A percentile compares a stretch with the other conserved stretches of the same genome.
Conservation (phyloP, 441 rosid genomes). For the Arabidopsis lyrata region DNA sequence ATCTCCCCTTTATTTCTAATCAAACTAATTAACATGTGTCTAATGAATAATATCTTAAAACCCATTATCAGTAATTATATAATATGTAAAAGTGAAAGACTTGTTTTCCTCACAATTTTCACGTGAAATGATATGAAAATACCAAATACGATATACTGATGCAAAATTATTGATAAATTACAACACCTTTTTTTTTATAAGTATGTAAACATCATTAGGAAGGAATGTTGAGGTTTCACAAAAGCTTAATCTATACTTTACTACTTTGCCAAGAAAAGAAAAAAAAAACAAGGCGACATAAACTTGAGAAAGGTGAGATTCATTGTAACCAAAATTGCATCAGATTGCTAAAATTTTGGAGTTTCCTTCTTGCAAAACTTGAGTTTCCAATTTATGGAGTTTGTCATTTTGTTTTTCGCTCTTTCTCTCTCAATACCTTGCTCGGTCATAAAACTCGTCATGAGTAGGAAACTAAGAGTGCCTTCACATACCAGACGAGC, state of each 20-base stretch:
- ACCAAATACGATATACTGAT: not conserved
- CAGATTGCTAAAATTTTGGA: too few relatives aligned
- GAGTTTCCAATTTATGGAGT: too few relatives aligned
- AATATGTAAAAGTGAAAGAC: not conserved
- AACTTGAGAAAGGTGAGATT: too few relatives aligned
- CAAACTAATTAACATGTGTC: conserved; percentile 8
- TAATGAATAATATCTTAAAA: not conserved
- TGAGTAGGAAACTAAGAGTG: not conserved
- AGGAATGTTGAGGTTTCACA: too few relatives aligned
- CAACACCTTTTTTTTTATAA: not conserved
- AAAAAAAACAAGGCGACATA: too few relatives aligned
- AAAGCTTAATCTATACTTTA: too few relatives aligned
- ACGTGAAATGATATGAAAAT: not conserved
- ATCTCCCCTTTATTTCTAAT: not conserved
- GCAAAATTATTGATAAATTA: not conserved
- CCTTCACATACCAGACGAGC: not conserved
- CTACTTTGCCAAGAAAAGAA: too few relatives aligned
- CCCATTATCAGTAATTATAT: not conserved
- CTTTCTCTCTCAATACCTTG: not conserved
- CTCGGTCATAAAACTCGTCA: not conserved
- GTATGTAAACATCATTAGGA: too few relatives aligned
- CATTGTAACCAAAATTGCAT: too few relatives aligned
- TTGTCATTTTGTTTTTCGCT: too few relatives aligned
- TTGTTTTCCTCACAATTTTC: not conserved
- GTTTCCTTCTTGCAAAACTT: too few relatives aligned